Base-by-base conservation (phyloP, 495 filamentous ascomycete species). In the Podospora pseudopauciseta region DNA sequence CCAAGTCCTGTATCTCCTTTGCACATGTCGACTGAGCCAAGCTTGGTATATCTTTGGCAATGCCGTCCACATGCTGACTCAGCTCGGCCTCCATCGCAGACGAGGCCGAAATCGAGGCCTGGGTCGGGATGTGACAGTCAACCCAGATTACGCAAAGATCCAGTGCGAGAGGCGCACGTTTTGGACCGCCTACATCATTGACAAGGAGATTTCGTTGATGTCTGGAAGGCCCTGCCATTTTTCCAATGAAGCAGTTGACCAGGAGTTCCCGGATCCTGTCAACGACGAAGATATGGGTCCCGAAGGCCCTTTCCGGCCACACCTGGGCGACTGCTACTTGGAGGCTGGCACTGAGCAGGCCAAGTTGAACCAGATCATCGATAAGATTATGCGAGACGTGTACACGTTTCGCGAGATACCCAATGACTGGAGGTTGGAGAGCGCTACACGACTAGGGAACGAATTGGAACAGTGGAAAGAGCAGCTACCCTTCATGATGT, bases 181-280 rank as follows among this genome's bases (percentile, higher is more conserved):
- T 28, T 88, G 86, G 86, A 82, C 83, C 49, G 82, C 80, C 2
- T 86, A 85, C 69, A 81, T 82, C 28, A 69, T 88, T 16, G 86
- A 88, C 72, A 86, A 83, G 70, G 85, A 88, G 68, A 75, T 88
- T n/a, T 84, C 82, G 65, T 77, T 84, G 57, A 80, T 86, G 71
- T 81, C 85, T 63, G 86, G 86, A 1, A 73, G 85, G 16, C 86
- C 86, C 7, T 71, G 79, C n/a, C 66, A 84, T n/a, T 77, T 86
- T 18, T 82, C 81, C 70, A 81, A 84, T 39, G 84, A 85, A 49
- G 81, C 83, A 59, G 81, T 85, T 55, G 84, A 86, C 61, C 86
- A 88, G 60, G 80, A 83, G 9, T 73, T 84, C 6, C 86, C 86
- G 1, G 79, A 84, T 32, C 73, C 78, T 19, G 79, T 86, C 26